Evolutionary conservation across 2,329 filamentous ascomycete genomes (phyloP), one percentile per base, ranked within the genome.

Genomic region (Diaporthe sp.): DNA sequence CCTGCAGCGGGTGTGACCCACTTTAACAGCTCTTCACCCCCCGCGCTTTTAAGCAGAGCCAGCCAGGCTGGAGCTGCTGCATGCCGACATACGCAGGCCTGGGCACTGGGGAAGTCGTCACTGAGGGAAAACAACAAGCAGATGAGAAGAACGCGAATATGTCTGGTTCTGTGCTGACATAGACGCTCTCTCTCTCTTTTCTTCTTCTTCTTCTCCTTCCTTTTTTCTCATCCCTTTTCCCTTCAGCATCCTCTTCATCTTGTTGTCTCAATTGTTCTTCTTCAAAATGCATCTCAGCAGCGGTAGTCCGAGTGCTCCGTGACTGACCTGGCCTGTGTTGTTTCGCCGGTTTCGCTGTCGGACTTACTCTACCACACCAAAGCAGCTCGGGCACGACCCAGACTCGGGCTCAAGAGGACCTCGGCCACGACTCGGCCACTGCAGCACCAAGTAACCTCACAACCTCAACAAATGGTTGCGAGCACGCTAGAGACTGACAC

Each of bases 211-310:
- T 46, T 17, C 6, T 25, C 3, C 31, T 19, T 19, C 13, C n/a
- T 17, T 31, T 49, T 42, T 58, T 9, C 13, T 57, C 17, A 3
- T 17, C 31, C 46, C 7, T 25, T 13, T 39, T 42, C 46, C 13
- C n/a, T n/a, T 19, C 1, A 15, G 4, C 9, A 4, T 6, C n/a
- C 34, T 65, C 4, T 17, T 46, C 28, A 25, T 55, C 13, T 42
- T 37, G 10, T 25, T 8, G 9, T 65, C 34, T 34, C 44, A 12
- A 13, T 58, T 58, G 19, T 39, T 13, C 57, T 22, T 37, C 31
- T 53, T 55, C 58, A 73, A 65, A n/a, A 73, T 73, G 70, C 58
- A 65, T 51, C 44, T 65, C 46, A 65, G 22, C 46, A 62, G 46
- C n/a, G 53, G 46, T 17, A 44, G 39, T 58, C 58, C 46, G 15